These are phyloP conservation scores for Urostyla sp. DNA, from an alignment of 73 alveolate species.

Conservation along the genomic window DNA sequence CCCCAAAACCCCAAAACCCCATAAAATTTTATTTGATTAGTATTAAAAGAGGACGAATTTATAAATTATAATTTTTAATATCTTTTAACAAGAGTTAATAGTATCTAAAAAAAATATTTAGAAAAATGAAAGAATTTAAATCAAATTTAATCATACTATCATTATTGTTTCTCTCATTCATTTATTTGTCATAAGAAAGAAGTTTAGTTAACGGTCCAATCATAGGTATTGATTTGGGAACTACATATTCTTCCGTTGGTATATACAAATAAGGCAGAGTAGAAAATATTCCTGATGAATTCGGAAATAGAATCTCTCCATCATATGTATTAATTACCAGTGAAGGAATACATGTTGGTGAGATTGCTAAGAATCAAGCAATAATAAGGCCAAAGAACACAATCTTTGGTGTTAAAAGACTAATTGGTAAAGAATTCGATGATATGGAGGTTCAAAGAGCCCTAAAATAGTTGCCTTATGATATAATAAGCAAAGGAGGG, in stretches of 20 bases:
- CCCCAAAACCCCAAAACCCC: no score
- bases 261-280: conserved; percentile 75
- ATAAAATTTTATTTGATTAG: no score
- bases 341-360: conserved; percentile 80
- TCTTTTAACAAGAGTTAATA: no score
- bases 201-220: conserved; percentile 24
- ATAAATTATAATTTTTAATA: no score
- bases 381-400: conserved; percentile 81
- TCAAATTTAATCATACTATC: no score
- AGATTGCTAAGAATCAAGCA: conserved; percentile 74
- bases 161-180: no score
- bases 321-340: conserved; percentile 85
- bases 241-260: conserved; percentile 87
- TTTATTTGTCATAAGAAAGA: no score
- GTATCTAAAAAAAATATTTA: no score
- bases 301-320: conserved; percentile 88
- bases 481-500: conserved; percentile 69
- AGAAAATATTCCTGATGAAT: conserved; percentile 80
- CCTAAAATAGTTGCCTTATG: conserved; percentile 84
- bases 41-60: no score
- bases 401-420: conserved; percentile 85
- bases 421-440: conserved; percentile 84
- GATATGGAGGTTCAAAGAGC: conserved; percentile 78
- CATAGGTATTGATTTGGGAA: conserved; percentile 85
- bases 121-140: no score